Base-by-base conservation (phyloP, 352 stramenopile species). In the Globisporangium spinosum region DNA sequence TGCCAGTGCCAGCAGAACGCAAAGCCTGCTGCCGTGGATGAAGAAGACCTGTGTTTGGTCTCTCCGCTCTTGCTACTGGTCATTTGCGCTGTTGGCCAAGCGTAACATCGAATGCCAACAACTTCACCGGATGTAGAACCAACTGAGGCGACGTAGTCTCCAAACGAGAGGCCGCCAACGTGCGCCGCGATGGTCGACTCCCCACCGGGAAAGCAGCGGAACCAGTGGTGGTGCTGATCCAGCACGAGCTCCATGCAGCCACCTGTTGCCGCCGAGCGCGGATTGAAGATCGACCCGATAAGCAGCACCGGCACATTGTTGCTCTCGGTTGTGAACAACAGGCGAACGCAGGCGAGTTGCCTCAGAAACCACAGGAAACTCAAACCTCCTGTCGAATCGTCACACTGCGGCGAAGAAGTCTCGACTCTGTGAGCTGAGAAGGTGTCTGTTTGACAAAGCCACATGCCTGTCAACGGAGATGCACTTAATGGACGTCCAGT, bases 131-230 rank as follows among this genome's bases (percentile, higher is more conserved):
- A 9, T 13, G 7, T 12, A 25, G 45, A 23, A 27, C 45, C 45
- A n/a, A 60, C 25, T n/a, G 53, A 58, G 13, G 29, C 58, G 4
- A 63, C 58, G 15, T 64, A 64, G 35, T 64, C 58, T 8, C 58
- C 58, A 34, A 64, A 64, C 29, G n/a, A 35, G n/a, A 35, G 58
- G 6, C 38, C 22, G 1, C 38, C 35, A n/a, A 64, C n/a, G 10
- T 20, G 13, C 25, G 25, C 35, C 20, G 29, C 58, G 35, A 55
- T 38, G 25, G n/a, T 64, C 12, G 59, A 64, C n/a, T 64, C 59
- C 2, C 59, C 59, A 25, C n/a, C 4, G 4, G 59, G 59, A 34
- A 64, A 23, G 32, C 59, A 57, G 2, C 40, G 40, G 25, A 64
- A 57, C 59, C 59, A 64, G 59, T 51, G 38, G 17, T 20, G 59